These are phyloP conservation scores for Kurtzmaniella cleridarum DNA, from an alignment of 805 yeast species.

Conservation along the genomic window DNA sequence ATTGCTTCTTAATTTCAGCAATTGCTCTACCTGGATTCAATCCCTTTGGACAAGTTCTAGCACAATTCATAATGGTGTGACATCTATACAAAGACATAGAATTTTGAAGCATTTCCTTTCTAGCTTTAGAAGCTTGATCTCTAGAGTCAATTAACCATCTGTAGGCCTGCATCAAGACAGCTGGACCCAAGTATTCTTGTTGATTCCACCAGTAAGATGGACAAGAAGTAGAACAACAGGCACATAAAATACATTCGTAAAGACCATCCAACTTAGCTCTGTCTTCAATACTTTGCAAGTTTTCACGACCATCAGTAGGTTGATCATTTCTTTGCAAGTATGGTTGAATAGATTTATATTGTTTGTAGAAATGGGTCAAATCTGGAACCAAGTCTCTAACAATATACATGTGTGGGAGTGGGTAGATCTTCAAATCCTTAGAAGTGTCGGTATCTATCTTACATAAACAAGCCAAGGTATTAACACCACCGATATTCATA, in stretches of 20 bases:
- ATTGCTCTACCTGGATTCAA: conserved; percentile 97
- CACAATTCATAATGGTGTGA: conserved; percentile 98
- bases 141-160: conserved; percentile 98
- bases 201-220: conserved; percentile 99
- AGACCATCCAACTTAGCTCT: conserved; percentile 95
- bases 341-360: conserved; percentile 97
- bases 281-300: conserved; percentile 84
- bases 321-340: conserved; percentile 76
- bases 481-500: conserved; percentile 97
- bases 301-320: conserved; percentile 91
- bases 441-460: conserved; percentile 76
- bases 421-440: conserved; percentile 83
- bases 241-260: conserved; percentile 96
- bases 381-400: conserved; percentile 97
- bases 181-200: conserved; percentile 97
- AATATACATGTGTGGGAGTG: conserved; percentile 96
- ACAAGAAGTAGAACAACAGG: conserved; percentile 98
- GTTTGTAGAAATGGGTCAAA: conserved; percentile 95
- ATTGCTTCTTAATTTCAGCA: conserved; percentile 91
- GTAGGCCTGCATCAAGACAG: conserved; percentile 98
- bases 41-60: conserved; percentile 97
- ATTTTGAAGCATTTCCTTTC: conserved; percentile 90
- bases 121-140: conserved; percentile 78
- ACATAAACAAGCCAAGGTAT: conserved; percentile 95
- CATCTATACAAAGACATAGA: conserved; percentile 97